These are phyloP conservation scores for Tricholoma sp. DNA, from an alignment of 768 basidiomycete genomes.

Conservation along the genomic window DNA sequence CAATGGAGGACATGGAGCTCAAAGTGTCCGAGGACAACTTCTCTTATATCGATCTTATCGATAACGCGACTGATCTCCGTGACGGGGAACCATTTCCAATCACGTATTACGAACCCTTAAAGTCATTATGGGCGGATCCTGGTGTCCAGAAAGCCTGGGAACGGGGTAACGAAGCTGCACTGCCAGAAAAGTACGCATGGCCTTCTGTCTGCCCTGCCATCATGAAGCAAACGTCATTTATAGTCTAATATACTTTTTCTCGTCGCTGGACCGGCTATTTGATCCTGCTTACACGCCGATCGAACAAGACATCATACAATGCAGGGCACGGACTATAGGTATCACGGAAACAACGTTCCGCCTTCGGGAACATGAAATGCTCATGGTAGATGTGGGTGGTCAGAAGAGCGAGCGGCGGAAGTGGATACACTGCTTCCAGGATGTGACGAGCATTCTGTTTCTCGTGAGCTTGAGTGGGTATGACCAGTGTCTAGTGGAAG, in stretches of 20 bases:
- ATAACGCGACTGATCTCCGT: constrained; percentile 62
- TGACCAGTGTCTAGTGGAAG: constrained; percentile 91
- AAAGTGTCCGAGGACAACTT: constrained; percentile 59
- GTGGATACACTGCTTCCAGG: constrained; percentile 95
- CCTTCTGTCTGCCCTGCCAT: background rate
- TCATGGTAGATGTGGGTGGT: constrained; percentile 92
- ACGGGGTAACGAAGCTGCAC: constrained; percentile 83
- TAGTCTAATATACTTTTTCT: constrained; percentile 74
- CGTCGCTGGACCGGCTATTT: constrained; percentile 77
- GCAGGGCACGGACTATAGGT: constrained; percentile 83
- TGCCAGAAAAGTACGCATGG: constrained; percentile 79
- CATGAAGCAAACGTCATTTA: constrained; percentile 6
- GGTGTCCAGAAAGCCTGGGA: constrained; percentile 71
- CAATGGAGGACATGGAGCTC: constrained; percentile 87
- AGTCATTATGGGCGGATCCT: constrained; percentile 70
- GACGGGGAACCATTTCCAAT: constrained; percentile 79
- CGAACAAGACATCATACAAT: constrained; percentile 85
- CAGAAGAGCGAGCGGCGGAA: constrained; percentile 92
- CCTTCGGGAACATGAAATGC: constrained; percentile 74
- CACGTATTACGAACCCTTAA: constrained; percentile 61
- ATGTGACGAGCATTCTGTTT: constrained; percentile 91
- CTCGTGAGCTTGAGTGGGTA: constrained; percentile 89
- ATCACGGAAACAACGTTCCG: constrained; percentile 86
- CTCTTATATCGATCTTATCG: constrained; percentile 56
- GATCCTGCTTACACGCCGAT: constrained; percentile 63